Base-by-base conservation (phyloP, 352 stramenopile genomes). In the Pythium sukuiense region DNA sequence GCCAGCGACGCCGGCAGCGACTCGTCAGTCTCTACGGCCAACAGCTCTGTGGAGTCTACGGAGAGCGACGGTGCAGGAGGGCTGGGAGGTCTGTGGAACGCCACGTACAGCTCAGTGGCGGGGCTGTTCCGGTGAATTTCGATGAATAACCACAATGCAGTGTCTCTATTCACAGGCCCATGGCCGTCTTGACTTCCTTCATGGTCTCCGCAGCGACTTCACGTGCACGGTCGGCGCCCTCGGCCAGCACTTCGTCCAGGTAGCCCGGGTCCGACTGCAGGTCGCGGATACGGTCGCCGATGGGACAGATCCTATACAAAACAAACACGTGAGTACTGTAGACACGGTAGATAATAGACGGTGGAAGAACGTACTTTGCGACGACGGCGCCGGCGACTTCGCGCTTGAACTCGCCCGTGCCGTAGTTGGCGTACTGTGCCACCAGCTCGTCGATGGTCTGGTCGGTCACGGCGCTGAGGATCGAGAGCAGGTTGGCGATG, bases 401-500 rank as follows among this genome's bases (percentile, higher is more conserved):
- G 30, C 97, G 88, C 73, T 99, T 99, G 76, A 99, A 99, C 55
- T 90, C 70, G 5, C 95, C 95, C 66, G 96, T 90, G 39, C 79
- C 67, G 45, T 76, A 81, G 45, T 78, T 73, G 0, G 70, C 78
- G 55, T 91, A 92, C 55, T 94, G 68, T 11, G 57, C 37, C 32
- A 83, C 80, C 14, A 94, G 77, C 32, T 97, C 85, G 32, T 96
- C 84, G 37, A 95, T 74, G 6, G 70, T 95, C 59, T 83, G 71
- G 32, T 77, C 85, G 2, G 90, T 92, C 52, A 91, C 81, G 41
- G 76, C 85, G 59, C 80, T 89, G 26, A 84, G 71, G 33, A 99
- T 95, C 26, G 94, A 98, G 1, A 99, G 80, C 48, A 99, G 72
- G 74, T 99, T 99, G 13, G 92, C 97, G 24, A 97, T 81, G 35